Evolutionary conservation across 345 rosid species (phyloP).

Genomic region (Acer yangbiense): DNA sequence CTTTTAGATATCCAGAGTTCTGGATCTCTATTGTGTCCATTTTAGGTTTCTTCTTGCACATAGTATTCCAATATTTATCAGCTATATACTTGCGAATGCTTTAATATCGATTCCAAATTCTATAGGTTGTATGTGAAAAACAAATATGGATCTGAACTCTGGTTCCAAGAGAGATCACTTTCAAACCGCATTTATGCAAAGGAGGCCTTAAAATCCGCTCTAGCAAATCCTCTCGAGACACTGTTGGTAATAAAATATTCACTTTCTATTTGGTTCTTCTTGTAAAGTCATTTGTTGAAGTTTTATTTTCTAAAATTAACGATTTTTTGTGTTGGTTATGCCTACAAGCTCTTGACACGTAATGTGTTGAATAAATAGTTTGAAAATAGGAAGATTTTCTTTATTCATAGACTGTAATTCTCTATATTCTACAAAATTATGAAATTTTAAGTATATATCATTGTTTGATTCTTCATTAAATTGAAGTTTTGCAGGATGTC

Average conservation of each 20-base stretch:
- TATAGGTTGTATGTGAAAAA: slow-evolving; percentile 60
- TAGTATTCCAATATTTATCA: not conserved
- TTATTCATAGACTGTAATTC: not conserved
- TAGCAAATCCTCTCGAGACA: slow-evolving; percentile 49
- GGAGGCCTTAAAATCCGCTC: slow-evolving; percentile 71
- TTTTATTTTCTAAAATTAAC: not conserved
- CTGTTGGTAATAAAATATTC: slow-evolving; percentile 55
- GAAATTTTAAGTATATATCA: slow-evolving; percentile 8
- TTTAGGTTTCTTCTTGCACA: not conserved
- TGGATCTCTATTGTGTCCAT: not conserved
- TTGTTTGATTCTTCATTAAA: slow-evolving; percentile 28
- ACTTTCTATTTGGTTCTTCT: not conserved
- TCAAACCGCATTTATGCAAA: slow-evolving; percentile 51
- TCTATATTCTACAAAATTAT: not conserved
- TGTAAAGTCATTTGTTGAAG: not conserved
- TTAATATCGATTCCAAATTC: slow-evolving; percentile 8
- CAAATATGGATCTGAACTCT: slow-evolving; percentile 59
- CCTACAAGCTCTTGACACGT: not conserved
- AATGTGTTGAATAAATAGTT: not conserved
- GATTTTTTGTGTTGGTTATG: not conserved
- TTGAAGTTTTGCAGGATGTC: slow-evolving; percentile 69
- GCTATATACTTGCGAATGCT: not conserved
- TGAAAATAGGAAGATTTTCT: slow-evolving; percentile 5
- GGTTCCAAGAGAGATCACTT: slow-evolving; percentile 48
- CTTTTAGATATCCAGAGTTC: not conserved